Conservation (phyloP, 768 basidiomycete species). For the Leccinum imitatum region DNA sequence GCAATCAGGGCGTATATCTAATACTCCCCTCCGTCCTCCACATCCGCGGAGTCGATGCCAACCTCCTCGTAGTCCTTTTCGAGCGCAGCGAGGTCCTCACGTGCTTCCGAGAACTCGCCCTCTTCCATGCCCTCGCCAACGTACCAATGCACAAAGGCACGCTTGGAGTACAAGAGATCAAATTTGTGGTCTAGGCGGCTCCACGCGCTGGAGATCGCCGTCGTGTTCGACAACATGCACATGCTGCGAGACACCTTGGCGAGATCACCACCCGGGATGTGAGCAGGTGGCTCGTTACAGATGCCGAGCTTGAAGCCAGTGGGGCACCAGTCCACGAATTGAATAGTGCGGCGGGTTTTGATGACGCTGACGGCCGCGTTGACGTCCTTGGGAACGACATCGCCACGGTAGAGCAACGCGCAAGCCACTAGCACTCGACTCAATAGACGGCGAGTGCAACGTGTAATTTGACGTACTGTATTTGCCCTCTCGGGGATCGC, state of each 20-base stretch:
- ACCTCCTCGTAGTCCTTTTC: constrained; percentile 97
- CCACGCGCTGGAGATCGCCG: constrained; percentile 73
- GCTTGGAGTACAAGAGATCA: constrained; percentile 73
- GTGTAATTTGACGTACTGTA: constrained; percentile 47
- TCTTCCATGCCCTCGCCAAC: constrained; percentile 81
- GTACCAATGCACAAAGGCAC: constrained; percentile 59
- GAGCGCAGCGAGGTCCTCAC: constrained; percentile 99
- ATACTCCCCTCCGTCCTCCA: constrained; percentile 51
- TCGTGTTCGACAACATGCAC: constrained; percentile 79
- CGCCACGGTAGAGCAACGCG: constrained; percentile 70
- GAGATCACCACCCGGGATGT: constrained; percentile 73
- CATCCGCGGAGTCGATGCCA: constrained; percentile 52
- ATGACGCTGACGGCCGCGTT: constrained; percentile 71
- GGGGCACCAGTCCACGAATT: constrained; percentile 78
- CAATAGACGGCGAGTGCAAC: background rate
- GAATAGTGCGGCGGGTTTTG: constrained; percentile 78
- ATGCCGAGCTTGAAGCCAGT: constrained; percentile 81
- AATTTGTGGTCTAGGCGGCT: constrained; percentile 76
- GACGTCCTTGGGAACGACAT: constrained; percentile 77
- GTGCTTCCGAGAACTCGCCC: constrained; percentile 98
- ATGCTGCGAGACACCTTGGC: constrained; percentile 74
- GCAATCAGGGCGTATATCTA: constrained; percentile 22
- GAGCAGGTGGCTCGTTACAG: constrained; percentile 75
- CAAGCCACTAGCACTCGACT: constrained; percentile 51
- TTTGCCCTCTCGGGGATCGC: constrained; percentile 77